These are phyloP conservation scores for Haberlea rhodopensis DNA, from an alignment of 257 asterid genomes.

Conservation along the genomic window DNA sequence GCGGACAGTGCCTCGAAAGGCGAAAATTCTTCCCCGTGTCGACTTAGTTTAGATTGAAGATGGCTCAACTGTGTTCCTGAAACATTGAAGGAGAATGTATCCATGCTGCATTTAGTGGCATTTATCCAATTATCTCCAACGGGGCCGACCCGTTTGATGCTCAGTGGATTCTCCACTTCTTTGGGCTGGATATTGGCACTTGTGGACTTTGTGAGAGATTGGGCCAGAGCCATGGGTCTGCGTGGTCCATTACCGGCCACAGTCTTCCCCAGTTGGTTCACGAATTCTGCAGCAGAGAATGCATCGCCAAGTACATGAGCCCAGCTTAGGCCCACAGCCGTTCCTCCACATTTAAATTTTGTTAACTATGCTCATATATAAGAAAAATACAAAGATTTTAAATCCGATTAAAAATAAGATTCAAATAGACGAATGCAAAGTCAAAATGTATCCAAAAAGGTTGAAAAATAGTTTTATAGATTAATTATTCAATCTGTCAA, in stretches of 20 bases:
- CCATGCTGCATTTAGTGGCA: conserved; percentile 42
- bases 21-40: conserved; percentile 22
- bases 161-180: conserved; percentile 38
- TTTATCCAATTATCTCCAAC: conserved; percentile 75
- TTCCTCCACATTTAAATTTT: conserved; percentile 78
- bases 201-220: conserved; percentile 25
- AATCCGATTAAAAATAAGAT: background rate
- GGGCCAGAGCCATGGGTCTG: conserved; percentile 33
- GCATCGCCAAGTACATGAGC: conserved; percentile 87
- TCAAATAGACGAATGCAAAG: too few species aligned
- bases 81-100: conserved; percentile 50
- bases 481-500: too few species aligned
- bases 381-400: too few species aligned
- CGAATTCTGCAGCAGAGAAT: conserved; percentile 55
- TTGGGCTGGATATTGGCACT: conserved; percentile 9
- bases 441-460: too few species aligned
- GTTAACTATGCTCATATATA: conserved; percentile 56
- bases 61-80: conserved; percentile 37
- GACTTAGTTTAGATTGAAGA: conserved; percentile 34
- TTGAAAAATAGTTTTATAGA: too few species aligned
- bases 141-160: conserved; percentile 61
- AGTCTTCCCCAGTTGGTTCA: conserved; percentile 41
- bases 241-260: conserved; percentile 33
- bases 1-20: conserved; percentile 69
- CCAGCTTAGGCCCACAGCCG: conserved; percentile 80